Evolutionary conservation across 2,329 filamentous ascomycete species (phyloP).

Genomic region (Colletotrichum sp.): DNA sequence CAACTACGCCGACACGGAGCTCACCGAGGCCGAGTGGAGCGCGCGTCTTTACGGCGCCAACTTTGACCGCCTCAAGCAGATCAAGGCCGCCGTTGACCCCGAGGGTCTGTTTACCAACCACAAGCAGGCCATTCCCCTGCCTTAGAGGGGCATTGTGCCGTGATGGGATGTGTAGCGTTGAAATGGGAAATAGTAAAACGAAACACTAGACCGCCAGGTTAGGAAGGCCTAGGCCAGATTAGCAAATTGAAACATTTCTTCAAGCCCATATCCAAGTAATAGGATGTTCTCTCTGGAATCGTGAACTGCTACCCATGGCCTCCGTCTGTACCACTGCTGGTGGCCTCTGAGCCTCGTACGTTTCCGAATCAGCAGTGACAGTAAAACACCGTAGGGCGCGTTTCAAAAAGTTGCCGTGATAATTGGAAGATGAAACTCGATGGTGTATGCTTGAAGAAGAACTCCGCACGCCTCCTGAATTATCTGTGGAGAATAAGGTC

Average conservation of each 20-base stretch:
- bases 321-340: neutral
- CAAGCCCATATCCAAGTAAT: neutral
- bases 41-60: conserved; percentile 20
- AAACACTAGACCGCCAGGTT: neutral
- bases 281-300: neutral
- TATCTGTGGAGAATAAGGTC: neutral
- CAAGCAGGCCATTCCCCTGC: conserved; percentile 21
- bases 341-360: neutral
- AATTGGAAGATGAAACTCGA: neutral
- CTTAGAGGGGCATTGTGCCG: neutral
- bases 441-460: neutral
- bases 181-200: neutral
- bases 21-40: conserved; percentile 19
- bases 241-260: neutral
- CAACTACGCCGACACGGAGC: conserved; percentile 22
- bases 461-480: neutral
- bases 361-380: neutral
- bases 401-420: neutral
- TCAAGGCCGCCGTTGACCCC: conserved; percentile 19
- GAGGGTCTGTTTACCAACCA: conserved; percentile 18
- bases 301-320: neutral
- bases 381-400: neutral
- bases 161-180: neutral
- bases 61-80: conserved; percentile 20
- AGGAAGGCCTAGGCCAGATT: neutral